Conservation (phyloP, 2,329 filamentous ascomycete species). For the Ceratocystis alfenasii region DNA sequence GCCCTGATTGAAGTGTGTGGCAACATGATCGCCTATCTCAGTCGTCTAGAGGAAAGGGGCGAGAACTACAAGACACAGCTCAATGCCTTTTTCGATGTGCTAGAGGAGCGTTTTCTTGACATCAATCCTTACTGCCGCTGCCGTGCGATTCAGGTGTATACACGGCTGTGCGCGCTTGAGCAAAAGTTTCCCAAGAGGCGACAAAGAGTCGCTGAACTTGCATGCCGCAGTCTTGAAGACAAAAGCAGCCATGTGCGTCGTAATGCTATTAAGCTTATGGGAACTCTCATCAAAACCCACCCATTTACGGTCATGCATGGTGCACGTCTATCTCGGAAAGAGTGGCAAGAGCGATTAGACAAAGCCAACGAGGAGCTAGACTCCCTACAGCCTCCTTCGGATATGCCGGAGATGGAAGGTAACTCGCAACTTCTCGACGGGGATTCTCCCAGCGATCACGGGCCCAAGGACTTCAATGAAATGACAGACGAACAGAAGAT, state of each 20-base stretch:
- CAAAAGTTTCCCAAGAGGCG: slow-evolving; percentile 90
- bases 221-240: slow-evolving; percentile 81
- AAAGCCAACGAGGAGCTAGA: slow-evolving; percentile 73
- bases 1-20: slow-evolving; percentile 94
- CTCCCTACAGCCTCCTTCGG: slow-evolving; percentile 65
- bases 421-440: slow-evolving; percentile 76
- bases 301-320: slow-evolving; percentile 89
- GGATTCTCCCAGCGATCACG: slow-evolving; percentile 61
- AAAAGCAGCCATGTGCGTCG: slow-evolving; percentile 95
- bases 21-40: slow-evolving; percentile 83
- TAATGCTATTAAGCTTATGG: slow-evolving; percentile 87
- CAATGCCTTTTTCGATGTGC: slow-evolving; percentile 90
- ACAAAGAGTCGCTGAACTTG: slow-evolving; percentile 76
- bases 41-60: slow-evolving; percentile 77
- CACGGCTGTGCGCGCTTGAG: slow-evolving; percentile 84
- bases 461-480: slow-evolving; percentile 57
- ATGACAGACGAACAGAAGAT: slow-evolving; percentile 72
- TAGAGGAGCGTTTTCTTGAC: slow-evolving; percentile 92
- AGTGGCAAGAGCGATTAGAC: slow-evolving; percentile 74
- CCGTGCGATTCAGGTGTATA: slow-evolving; percentile 82
- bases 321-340: slow-evolving; percentile 68
- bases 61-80: slow-evolving; percentile 93
- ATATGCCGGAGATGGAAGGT: slow-evolving; percentile 58
- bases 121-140: slow-evolving; percentile 94
- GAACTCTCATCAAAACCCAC: slow-evolving; percentile 80